Evolutionary conservation across 164 flowering plant genomes (phyloP), one percentile per base, ranked within the genome.

Genomic region (Macadamia integrifolia): DNA sequence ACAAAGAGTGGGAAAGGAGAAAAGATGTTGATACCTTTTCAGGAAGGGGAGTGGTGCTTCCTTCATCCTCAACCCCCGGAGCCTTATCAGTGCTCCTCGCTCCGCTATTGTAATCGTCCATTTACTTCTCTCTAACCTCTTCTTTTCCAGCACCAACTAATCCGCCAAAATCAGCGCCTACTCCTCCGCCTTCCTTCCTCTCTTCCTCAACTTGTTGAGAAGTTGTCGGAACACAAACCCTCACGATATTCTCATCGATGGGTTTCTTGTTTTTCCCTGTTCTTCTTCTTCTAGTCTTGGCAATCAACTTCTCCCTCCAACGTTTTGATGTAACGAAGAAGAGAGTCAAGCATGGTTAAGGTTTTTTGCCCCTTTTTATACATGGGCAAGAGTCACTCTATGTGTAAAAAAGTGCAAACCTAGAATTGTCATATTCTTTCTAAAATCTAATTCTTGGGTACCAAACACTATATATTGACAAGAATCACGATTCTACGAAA

Each of bases 1-100:
- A 23, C 43, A 56, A 58, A 17, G 14, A 49, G 32, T 32, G 59
- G 28, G 2, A 17, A 63, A 1, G 31, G 14, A 56, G 31, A 14
- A 68, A 48, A 64, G 2, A 46, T 1, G 68, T 13, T 2, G 40
- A 35, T 58, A 92, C 98, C 93, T 83, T 90, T 29, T 90, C 94
- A 46, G 96, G 98, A 58, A 92, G 69, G 15, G 96, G 94, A 31
- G 87, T 78, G 0, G 90, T 83, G 78, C 80, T 80, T 32, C 86
- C 96, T 58, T 90, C 97, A 52, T 92, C 96, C 42, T 90, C 96
- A 13, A 78, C 86, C 1, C 66, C 86, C 12, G 76, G 71, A 46
- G 71, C 90, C 71, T 78, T 83, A 58, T 82, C 92, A 13, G 73
- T 86, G 60, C 87, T 86, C 60, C 72, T 68, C 15, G 82, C 91